Percentiles rank a stretch among this genome's conserved stretches.
These are phyloP conservation scores for Neckera pumila DNA, from an alignment of 225 moss, liverwort and hornwort genomes.

Conservation along the genomic window DNA sequence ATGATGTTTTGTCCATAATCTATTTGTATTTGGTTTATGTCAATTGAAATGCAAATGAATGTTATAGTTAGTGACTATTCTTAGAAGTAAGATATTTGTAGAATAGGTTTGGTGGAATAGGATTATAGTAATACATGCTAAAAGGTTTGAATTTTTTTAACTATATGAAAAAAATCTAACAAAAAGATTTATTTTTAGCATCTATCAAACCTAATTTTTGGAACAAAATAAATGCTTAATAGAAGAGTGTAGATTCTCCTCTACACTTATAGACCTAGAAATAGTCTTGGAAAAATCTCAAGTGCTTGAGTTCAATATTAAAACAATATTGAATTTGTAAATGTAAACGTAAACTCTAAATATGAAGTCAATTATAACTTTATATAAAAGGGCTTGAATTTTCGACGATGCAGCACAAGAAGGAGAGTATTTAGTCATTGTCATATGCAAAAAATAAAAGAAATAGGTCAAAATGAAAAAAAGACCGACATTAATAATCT, in stretches of 20 bases:
- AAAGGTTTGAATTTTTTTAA: not conserved
- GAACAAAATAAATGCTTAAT: not conserved
- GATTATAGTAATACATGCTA: not conserved
- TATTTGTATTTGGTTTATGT: not conserved
- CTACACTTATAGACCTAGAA: not conserved
- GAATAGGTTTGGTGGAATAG: fast-evolving
- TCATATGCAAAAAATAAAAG: not conserved
- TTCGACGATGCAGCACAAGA: not conserved
- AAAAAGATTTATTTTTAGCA: not conserved
- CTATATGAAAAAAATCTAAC: not conserved
- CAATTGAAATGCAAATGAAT: not conserved
- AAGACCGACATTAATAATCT: not conserved
- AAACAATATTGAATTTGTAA: not conserved
- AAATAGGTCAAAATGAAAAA: not conserved
- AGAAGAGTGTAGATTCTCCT: not conserved
- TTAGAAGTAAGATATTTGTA: too few relatives aligned
- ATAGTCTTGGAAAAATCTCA: not conserved
- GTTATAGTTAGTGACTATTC: too few relatives aligned
- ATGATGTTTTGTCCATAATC: not conserved
- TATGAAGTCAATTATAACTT: not conserved
- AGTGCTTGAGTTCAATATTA: not conserved
- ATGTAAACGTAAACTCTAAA: not conserved
- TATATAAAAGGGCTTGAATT: not conserved
- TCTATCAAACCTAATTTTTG: not conserved
- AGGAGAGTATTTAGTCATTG: not conserved